Evolutionary conservation across 192 early-diverging fungal genomes (phyloP), one percentile per base, ranked within the genome.

Genomic region (Phlyctochytrium bullatum): DNA sequence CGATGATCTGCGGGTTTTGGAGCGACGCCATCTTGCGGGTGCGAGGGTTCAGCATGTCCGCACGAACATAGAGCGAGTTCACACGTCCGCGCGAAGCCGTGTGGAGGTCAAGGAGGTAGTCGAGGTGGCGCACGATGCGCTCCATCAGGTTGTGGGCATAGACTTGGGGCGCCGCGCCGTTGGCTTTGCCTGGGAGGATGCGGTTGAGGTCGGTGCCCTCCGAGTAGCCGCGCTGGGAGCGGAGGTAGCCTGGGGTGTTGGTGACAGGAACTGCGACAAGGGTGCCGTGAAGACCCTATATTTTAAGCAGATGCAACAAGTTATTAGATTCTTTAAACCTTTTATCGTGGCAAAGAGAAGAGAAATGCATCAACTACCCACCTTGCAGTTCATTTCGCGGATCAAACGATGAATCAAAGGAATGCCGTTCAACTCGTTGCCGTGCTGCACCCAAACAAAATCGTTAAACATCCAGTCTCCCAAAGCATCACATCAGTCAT

Each of bases 351-450:
- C n/a, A n/a, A n/a, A n/a, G n/a, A n/a, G n/a, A n/a, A n/a, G n/a
- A n/a, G n/a, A n/a, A n/a, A n/a, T n/a, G n/a, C n/a, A n/a, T n/a
- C n/a, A n/a, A n/a, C n/a, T n/a, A n/a, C 20, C 6, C 34, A 29
- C 36, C 27, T 29, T 53, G 33, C 63, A 64, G 64, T 83, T 76
- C 17, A 91, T 77, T 31, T 90, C 88, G 30, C 77, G 71, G 30
- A 89, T 80, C 53, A 91, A 73, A 3, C 86, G 80, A 65, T 91
- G 90, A 34, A 89, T 91, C 57, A 86, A 76, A n/a, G 90, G 90
- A 31, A 91, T 86, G n/a, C 90, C 90, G 53, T 91, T 91, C 60
- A 91, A 69, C 67, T 91, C 90, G 59, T 91, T 89, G 53, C 90
- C 90, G 62, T 91, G 90, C 10, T 89, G 69, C 56, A 12, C 33